Evolutionary conservation across 2,329 filamentous ascomycete species (phyloP).

Genomic region (Rhytidhysteron rufulum): DNA sequence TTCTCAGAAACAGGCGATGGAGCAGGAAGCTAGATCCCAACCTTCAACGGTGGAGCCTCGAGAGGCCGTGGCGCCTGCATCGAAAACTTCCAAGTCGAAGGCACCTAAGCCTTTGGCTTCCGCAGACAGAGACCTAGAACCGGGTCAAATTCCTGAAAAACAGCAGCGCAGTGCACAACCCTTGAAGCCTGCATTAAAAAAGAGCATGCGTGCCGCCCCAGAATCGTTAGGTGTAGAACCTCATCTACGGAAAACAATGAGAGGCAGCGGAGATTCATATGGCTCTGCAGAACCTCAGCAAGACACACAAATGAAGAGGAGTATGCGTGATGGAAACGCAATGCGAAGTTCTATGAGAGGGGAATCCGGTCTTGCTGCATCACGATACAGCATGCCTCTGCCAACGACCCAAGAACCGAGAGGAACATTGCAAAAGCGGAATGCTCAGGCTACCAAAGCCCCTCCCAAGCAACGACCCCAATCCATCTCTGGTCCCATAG

Average conservation of each 20-base stretch:
- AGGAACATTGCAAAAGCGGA: conserved; percentile 37
- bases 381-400: conserved; percentile 27
- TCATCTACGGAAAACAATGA: conserved; percentile 38
- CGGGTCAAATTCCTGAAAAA: not conserved
- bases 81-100: conserved; percentile 32
- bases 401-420: conserved; percentile 22
- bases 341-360: conserved; percentile 24
- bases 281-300: conserved; percentile 4
- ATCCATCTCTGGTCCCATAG: conserved; percentile 16
- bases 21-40: conserved; percentile 53
- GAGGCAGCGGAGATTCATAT: conserved; percentile 11
- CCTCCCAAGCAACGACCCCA: conserved; percentile 21
- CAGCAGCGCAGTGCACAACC: conserved; percentile 22
- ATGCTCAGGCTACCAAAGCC: conserved; percentile 26
- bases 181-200: conserved; percentile 40
- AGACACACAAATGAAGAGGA: conserved; percentile 43
- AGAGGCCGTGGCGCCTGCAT: conserved; percentile 9
- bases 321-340: conserved; percentile 40
- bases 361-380: conserved; percentile 28
- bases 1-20: conserved; percentile 60
- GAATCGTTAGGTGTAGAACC: conserved; percentile 16
- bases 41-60: conserved; percentile 40
- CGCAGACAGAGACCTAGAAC: not conserved
- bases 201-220: conserved; percentile 28
- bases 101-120: conserved; percentile 27